Percentiles rank a stretch among this genome's conserved stretches.
Conservation (phyloP, 2,329 filamentous ascomycete genomes). For the Biscogniauxia mediterranea region DNA sequence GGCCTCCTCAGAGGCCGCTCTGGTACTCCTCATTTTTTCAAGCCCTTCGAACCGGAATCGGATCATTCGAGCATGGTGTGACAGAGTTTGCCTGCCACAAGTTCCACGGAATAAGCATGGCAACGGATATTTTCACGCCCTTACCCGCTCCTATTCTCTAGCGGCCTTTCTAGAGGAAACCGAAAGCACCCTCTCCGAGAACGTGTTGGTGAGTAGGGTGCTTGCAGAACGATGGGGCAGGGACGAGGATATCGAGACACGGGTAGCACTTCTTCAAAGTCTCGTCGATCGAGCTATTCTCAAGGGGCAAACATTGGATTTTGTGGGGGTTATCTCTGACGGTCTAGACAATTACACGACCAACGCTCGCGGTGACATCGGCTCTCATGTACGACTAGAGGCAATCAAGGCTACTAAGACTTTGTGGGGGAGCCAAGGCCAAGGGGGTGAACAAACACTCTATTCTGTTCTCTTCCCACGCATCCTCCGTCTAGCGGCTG, state of each 20-base stretch:
- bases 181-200: conserved; percentile 24
- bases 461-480: conserved; percentile 46
- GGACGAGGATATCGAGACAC: conserved; percentile 50
- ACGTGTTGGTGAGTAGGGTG: conserved; percentile 38
- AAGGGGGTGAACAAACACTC: conserved; percentile 14
- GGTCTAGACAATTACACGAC: conserved; percentile 88
- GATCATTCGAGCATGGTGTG: conserved; percentile 47
- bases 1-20: conserved; percentile 49
- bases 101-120: conserved; percentile 39
- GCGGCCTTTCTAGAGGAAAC: conserved; percentile 18
- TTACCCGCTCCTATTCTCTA: conserved; percentile 50
- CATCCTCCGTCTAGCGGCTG: conserved; percentile 69
- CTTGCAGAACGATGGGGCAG: conserved; percentile 52
- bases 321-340: conserved; percentile 48
- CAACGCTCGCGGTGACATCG: conserved; percentile 84
- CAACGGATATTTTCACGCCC: conserved; percentile 52
- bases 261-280: conserved; percentile 55
- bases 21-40: conserved; percentile 49
- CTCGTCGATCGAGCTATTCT: conserved; percentile 48
- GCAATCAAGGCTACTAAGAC: conserved; percentile 74
- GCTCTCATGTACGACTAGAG: conserved; percentile 79
- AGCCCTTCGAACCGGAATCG: conserved; percentile 33
- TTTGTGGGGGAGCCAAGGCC: conserved; percentile 43
- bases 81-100: conserved; percentile 37
- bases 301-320: conserved; percentile 37